These are phyloP conservation scores for Termitomyces bulborhizus DNA, from an alignment of 768 basidiomycete genomes.

Conservation along the genomic window DNA sequence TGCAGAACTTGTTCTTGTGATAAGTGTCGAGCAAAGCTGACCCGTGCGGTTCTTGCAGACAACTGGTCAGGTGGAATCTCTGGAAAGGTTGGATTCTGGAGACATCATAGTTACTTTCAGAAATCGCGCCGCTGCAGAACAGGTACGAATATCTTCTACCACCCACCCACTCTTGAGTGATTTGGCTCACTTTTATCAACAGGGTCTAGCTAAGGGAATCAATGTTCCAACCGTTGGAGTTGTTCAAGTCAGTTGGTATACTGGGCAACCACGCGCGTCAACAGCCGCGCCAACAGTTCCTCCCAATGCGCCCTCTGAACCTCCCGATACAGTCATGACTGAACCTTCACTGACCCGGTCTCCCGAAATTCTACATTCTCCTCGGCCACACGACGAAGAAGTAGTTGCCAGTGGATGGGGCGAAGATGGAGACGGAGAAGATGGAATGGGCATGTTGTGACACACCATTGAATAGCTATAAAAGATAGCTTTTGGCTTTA, in stretches of 20 bases:
- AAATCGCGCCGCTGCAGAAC: conserved; percentile 69
- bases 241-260: conserved; percentile 65
- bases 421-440: conserved; percentile 59
- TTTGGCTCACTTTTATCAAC: conserved; percentile 10
- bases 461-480: background rate
- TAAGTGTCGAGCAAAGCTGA: conserved; percentile 1
- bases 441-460: conserved; percentile 69
- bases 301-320: conserved; percentile 9
- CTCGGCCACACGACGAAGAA: conserved; percentile 50
- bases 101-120: conserved; percentile 66
- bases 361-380: conserved; percentile 23
- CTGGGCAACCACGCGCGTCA: conserved; percentile 22
- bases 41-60: conserved; percentile 32
- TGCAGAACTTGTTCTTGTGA: background rate
- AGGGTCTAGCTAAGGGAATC: conserved; percentile 71
- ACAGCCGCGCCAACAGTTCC: conserved; percentile 15
- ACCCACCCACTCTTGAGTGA: background rate
- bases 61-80: conserved; percentile 63
- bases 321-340: conserved; percentile 11
- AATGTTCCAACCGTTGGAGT: conserved; percentile 61
- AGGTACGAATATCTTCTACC: conserved; percentile 34
- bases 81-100: conserved; percentile 48
- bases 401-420: conserved; percentile 67
- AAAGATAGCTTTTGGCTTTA: background rate
- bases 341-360: conserved; percentile 12